phyloP scores from a whole-genome alignment of 208 protist species.

The Angomonas desouzai region DNA sequence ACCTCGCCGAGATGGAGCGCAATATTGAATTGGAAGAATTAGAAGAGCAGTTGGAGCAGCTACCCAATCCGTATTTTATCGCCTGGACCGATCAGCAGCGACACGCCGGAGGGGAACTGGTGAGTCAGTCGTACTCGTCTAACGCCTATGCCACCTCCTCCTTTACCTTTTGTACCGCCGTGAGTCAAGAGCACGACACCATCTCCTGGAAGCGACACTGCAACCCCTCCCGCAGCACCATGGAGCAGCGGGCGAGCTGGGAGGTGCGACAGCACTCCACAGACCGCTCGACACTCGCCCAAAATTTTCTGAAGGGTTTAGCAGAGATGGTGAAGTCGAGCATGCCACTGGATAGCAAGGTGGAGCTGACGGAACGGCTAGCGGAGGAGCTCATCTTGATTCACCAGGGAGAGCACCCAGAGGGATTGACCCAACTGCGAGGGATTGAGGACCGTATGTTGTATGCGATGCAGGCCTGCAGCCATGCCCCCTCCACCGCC shows the following conservation, averaged over 20 bases:
- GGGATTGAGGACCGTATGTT: conserved; percentile 67
- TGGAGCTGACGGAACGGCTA: conserved; percentile 61
- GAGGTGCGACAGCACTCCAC: conserved; percentile 37
- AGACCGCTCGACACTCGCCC: conserved; percentile 63
- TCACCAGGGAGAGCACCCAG: conserved; percentile 58
- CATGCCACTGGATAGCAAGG: conserved; percentile 25
- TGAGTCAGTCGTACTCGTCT: conserved; percentile 58
- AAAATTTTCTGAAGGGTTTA: conserved; percentile 75
- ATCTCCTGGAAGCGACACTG: conserved; percentile 52
- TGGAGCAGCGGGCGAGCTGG: conserved; percentile 8
- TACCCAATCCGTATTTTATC: conserved; percentile 43
- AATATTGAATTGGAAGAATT: conserved; percentile 9
- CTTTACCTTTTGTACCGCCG: conserved; percentile 37
- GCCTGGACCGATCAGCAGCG: conserved; percentile 75
- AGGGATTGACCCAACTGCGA: conserved; percentile 40
- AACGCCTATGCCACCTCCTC: conserved; percentile 38
- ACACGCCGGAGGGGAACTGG: conserved; percentile 69
- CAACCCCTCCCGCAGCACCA: conserved; percentile 10
- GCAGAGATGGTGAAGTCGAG: conserved; percentile 49
- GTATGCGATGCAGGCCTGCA: conserved; percentile 69
- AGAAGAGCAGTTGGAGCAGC: neutral
- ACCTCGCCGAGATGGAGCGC: conserved; percentile 13
- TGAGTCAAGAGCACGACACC: conserved; percentile 50
- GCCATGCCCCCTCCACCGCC: conserved; percentile 34
- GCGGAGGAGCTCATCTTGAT: conserved; percentile 65